Conservation (phyloP, 441 rosid genomes). For the Hura crepitans region DNA sequence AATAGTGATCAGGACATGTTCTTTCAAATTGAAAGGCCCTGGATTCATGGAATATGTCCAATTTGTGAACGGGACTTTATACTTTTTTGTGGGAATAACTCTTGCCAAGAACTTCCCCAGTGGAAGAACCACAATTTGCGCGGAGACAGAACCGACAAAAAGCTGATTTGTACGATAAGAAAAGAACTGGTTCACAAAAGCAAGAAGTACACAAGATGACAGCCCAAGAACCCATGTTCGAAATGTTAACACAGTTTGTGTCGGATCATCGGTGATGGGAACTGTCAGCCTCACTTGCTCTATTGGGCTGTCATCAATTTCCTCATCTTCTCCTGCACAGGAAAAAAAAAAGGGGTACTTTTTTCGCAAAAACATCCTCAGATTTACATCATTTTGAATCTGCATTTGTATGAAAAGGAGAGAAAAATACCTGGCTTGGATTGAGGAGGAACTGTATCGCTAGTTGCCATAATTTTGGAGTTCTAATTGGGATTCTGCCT, state of each 20-base stretch:
- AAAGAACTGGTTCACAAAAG: conserved; percentile 67
- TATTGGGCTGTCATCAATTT: conserved; percentile 60
- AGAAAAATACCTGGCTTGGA: too few species aligned
- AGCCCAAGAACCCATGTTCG: conserved; percentile 74
- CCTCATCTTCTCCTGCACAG: conserved; percentile 35
- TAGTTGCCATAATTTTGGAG: not conserved
- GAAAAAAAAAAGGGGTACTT: too few species aligned
- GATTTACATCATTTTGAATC: not conserved
- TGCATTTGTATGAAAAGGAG: too few species aligned
- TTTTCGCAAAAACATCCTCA: not conserved
- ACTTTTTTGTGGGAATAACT: conserved; percentile 36
- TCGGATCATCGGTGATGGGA: conserved; percentile 68
- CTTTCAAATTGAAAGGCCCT: conserved; percentile 70
- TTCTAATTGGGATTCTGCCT: not conserved
- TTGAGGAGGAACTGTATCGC: too few species aligned
- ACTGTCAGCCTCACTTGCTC: conserved; percentile 82
- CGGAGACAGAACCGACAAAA: conserved; percentile 42
- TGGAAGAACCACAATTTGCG: conserved; percentile 66
- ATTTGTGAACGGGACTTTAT: conserved; percentile 41
- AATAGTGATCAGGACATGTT: conserved; percentile 66
- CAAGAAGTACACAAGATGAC: conserved; percentile 41
- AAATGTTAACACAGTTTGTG: conserved; percentile 50
- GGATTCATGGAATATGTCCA: conserved; percentile 69
- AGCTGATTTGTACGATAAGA: conserved; percentile 56
- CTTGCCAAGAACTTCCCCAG: conserved; percentile 71